Evolutionary conservation across 2,329 filamentous ascomycete genomes (phyloP).

Genomic region (Cryphonectria parasitica): DNA sequence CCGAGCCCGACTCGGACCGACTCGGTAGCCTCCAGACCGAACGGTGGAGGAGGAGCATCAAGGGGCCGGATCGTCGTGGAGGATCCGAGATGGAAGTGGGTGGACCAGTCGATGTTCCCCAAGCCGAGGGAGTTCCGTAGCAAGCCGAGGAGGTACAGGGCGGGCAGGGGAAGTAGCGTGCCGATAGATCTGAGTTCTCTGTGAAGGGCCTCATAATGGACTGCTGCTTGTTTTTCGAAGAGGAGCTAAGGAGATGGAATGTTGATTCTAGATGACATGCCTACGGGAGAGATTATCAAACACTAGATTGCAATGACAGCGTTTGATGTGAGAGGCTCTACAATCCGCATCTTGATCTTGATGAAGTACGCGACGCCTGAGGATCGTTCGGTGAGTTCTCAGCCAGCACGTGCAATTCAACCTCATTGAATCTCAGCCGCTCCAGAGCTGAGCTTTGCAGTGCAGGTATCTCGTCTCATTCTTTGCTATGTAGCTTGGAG

Average conservation of each 20-base stretch:
- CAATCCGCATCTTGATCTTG: not conserved
- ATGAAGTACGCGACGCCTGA: not conserved
- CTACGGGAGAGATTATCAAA: not conserved
- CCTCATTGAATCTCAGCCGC: too few relatives aligned
- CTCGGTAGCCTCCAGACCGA: conserved; percentile 38
- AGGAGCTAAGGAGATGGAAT: not conserved
- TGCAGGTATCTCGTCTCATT: too few relatives aligned
- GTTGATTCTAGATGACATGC: not conserved
- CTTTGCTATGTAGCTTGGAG: too few relatives aligned
- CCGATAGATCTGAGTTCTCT: conserved; percentile 78
- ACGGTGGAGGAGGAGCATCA: conserved; percentile 34
- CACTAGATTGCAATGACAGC: not conserved
- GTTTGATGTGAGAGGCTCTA: not conserved
- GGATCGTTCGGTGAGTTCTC: too few relatives aligned
- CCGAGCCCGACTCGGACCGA: conserved; percentile 49
- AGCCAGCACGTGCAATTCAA: too few relatives aligned
- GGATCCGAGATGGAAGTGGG: conserved; percentile 85
- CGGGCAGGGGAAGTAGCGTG: conserved; percentile 91
- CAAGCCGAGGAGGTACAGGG: conserved; percentile 79
- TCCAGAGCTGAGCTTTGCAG: too few relatives aligned
- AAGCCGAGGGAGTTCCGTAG: conserved; percentile 81
- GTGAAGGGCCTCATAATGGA: conserved; percentile 26
- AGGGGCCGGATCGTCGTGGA: conserved; percentile 62
- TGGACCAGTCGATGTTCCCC: conserved; percentile 78
- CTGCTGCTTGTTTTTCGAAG: not conserved